These are phyloP conservation scores for Adansonia rubrostipa DNA, from an alignment of 441 rosid species.

Conservation along the genomic window DNA sequence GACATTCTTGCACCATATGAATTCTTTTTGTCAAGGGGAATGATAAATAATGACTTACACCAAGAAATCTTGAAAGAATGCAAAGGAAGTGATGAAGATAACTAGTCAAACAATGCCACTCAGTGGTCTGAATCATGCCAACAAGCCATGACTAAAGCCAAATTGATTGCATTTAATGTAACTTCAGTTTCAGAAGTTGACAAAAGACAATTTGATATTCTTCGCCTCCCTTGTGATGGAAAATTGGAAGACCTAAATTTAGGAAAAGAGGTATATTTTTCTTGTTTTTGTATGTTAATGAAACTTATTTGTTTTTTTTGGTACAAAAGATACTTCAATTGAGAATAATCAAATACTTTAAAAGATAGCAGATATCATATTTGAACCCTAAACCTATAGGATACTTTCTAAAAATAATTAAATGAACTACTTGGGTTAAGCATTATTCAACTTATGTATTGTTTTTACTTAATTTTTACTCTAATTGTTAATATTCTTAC, in stretches of 20 bases:
- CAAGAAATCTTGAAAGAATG: slow-evolving; percentile 13
- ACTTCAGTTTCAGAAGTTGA: neutral
- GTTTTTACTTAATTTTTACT: too few relatives aligned
- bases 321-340: too few relatives aligned
- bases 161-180: neutral
- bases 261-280: neutral
- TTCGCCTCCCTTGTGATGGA: neutral
- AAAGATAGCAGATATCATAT: too few relatives aligned
- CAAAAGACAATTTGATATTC: neutral
- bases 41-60: neutral
- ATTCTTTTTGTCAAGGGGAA: neutral
- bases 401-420: too few relatives aligned
- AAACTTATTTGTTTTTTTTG: too few relatives aligned
- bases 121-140: neutral
- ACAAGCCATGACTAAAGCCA: neutral
- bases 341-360: too few relatives aligned
- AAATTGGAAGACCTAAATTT: neutral
- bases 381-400: too few relatives aligned
- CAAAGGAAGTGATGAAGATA: neutral
- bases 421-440: too few relatives aligned
- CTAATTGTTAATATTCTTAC: too few relatives aligned
- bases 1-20: neutral
- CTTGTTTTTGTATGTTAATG: too few relatives aligned
- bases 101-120: neutral
- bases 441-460: too few relatives aligned